Evolutionary conservation across 495 filamentous ascomycete species (phyloP), one percentile per base, ranked within the genome.

Genomic region (Penicillium bovifimosum): DNA sequence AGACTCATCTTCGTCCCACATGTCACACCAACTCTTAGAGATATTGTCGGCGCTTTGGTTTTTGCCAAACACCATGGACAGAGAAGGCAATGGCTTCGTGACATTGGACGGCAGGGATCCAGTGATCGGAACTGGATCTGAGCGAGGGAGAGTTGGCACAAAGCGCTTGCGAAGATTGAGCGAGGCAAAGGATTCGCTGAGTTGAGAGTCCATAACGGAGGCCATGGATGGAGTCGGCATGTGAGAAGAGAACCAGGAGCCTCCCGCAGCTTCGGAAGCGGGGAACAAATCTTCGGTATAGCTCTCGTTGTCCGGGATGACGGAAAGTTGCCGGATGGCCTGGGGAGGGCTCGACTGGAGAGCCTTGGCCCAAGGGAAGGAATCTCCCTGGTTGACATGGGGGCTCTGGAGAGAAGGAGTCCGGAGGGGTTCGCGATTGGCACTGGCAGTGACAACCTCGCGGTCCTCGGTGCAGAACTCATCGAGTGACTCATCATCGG

Each of bases 351-450:
- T 90, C 51, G 85, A 82, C 47, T 93, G 88, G 44, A 97, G 72
- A 54, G 88, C 89, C 71, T 95, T 91, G 53, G 91, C 86, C 93
- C 93, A 98, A 0, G 92, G 91, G 80, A 96, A 98, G n/a, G 82
- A 82, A 36, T 85, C 85, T 49, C 85, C 85, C 44, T 81, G 79
- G 61, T 88, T 86, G 60, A 92, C 65, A 54, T 86, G 82, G 20
- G 93, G 91, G 62, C 86, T 96, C 67, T 91, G 87, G 65, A 98
- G 85, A 5, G 93, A 96, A 5, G 93, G 93, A 11, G 93, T 98
- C 42, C 95, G 88, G 24, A 98, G 86, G 43, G 93, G 93, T 71
- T 96, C 95, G 48, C 93, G 86, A 73, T 95, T 91, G 70, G 89
- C 86, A 68, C 82, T 90, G 49, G 90, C 86, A 45, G 88, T 70